Percentiles rank a stretch among this genome's conserved stretches.
These are phyloP conservation scores for Jatropha curcas DNA, from an alignment of 345 rosid species.

Conservation along the genomic window DNA sequence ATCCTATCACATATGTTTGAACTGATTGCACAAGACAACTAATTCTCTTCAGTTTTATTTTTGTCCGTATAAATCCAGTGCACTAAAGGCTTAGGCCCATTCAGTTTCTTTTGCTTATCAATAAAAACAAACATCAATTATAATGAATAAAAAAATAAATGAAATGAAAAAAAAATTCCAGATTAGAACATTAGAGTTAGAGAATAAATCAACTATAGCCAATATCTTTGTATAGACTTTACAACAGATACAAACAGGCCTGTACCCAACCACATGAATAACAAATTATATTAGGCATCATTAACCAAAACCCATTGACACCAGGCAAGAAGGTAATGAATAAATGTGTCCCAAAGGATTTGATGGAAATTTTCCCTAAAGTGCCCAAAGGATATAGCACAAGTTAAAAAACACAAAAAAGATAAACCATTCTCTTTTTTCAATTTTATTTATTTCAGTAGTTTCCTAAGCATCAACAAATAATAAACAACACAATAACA, in stretches of 20 bases:
- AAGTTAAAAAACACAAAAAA: not conserved
- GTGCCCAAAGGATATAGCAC: not conserved
- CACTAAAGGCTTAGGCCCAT: not conserved
- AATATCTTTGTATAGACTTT: not conserved
- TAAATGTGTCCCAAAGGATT: not conserved
- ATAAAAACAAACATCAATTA: not conserved
- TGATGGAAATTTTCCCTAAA: not conserved
- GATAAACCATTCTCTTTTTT: no score
- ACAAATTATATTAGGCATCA: not conserved
- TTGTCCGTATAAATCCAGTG: not conserved
- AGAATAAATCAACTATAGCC: not conserved
- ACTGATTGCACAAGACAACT: no score
- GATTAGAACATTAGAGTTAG: not conserved
- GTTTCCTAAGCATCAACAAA: no score
- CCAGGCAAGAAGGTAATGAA: not conserved
- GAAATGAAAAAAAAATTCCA: not conserved
- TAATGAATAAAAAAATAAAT: not conserved
- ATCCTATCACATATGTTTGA: no score
- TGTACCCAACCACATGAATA: not conserved
- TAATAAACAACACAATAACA: no score
- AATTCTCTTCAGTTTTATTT: no score
- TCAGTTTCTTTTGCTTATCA: not conserved
- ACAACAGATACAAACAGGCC: not conserved
- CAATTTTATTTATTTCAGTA: no score
- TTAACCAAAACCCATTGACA: not conserved